Evolutionary conservation across 164 flowering plant species (phyloP), one percentile per base, ranked within the genome.

Genomic region (Echeveria elegans): DNA sequence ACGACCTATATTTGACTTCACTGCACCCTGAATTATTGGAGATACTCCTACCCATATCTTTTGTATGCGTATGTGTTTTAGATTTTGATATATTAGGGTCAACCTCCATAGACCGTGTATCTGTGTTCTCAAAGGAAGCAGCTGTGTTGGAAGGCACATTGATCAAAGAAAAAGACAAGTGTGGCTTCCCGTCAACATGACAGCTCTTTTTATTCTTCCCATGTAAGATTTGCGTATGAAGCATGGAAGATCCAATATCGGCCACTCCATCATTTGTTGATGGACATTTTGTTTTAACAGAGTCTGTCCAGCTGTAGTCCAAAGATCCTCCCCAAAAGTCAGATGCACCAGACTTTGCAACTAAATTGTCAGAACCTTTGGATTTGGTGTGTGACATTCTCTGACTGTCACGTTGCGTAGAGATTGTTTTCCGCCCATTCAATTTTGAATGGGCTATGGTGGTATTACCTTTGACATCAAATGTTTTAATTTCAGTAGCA

Each of bases 311-410:
- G 43, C 56, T 53, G 24, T 72, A 71, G 6, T 77, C 73, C 47
- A 79, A 69, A 73, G 79, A 56, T 63, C 73, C 76, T 2, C 72
- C 76, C 82, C 79, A 77, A 66, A 79, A 79, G 69, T 70, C 81
- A 74, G 60, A 31, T 34, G 66, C 66, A 61, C 73, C 71, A 53
- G 73, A 63, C 53, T 80, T 72, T 24, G 72, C 69, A 77, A 53
- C 28, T 61, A 66, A 61, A 66, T 67, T 63, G 4, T 69, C 52
- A 63, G 73, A 66, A 24, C 50, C 66, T 63, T 60, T 66, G 7
- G 77, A 75, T 68, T 75, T 74, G 61, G 67, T 64, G 58, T 58
- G 58, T 37, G 81, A 70, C 61, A 18, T 53, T 26, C 37, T 52
- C 34, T 56, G 30, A 58, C 65, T 66, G 48, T 16, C 63, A 38